Conservation (phyloP, 2,329 filamentous ascomycete genomes). For the Fusarium stilboides region DNA sequence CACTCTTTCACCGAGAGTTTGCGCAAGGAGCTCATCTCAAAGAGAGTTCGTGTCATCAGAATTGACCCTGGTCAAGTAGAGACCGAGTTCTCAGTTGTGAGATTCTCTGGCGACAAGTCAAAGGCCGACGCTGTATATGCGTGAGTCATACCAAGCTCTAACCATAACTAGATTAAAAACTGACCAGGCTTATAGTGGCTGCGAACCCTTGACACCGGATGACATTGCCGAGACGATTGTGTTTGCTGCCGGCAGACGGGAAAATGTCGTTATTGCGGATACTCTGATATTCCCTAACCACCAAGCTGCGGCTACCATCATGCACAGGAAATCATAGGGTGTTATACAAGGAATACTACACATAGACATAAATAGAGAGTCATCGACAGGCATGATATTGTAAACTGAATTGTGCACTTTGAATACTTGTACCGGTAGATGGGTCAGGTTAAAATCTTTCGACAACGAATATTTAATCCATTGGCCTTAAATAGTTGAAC, state of each 20-base stretch:
- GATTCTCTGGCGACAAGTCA: slow-evolving; percentile 87
- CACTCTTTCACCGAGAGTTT: slow-evolving; percentile 86
- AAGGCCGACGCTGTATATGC: slow-evolving; percentile 93
- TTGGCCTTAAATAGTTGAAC: too few relatives aligned
- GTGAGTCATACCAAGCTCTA: slow-evolving; percentile 61
- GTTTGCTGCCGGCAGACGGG: slow-evolving; percentile 84
- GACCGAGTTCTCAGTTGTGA: slow-evolving; percentile 92
- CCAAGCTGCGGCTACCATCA: slow-evolving; percentile 63
- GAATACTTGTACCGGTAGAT: neutral
- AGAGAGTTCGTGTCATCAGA: slow-evolving; percentile 85
- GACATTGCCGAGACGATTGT: slow-evolving; percentile 93
- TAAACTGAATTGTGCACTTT: neutral
- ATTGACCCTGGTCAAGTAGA: slow-evolving; percentile 94
- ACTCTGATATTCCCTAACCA: slow-evolving; percentile 89
- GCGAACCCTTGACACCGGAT: slow-evolving; percentile 86
- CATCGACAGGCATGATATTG: neutral
- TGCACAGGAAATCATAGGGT: slow-evolving; percentile 50
- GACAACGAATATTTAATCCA: neutral
- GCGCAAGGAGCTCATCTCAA: slow-evolving; percentile 84
- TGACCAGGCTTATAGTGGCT: slow-evolving; percentile 65
- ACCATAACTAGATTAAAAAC: accelerated
- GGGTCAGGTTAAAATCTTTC: neutral
- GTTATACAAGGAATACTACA: accelerated
- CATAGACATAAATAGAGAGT: neutral
- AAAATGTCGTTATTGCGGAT: slow-evolving; percentile 93